Conservation (phyloP, 2,329 filamentous ascomycete species). For the Xylaria sp. region DNA sequence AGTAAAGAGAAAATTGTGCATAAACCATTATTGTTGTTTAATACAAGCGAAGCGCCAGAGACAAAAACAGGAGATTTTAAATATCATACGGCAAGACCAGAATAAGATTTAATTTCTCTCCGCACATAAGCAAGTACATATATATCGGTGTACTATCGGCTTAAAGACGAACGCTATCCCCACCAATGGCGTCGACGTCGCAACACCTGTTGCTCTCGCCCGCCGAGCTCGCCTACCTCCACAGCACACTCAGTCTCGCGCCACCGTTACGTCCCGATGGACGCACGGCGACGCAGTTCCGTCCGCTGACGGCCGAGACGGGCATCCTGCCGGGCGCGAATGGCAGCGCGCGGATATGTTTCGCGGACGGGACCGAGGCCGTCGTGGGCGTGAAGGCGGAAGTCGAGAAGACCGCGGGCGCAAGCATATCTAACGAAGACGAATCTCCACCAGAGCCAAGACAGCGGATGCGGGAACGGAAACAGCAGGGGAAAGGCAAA, state of each 20-base stretch:
- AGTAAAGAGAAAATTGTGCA: slow-evolving; percentile 7
- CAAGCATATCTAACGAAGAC: slow-evolving; percentile 17
- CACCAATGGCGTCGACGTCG: slow-evolving; percentile 62
- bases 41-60: background rate
- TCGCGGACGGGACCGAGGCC: slow-evolving; percentile 94
- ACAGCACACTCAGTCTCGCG: slow-evolving; percentile 81
- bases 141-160: background rate
- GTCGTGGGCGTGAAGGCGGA: slow-evolving; percentile 96
- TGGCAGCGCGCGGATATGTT: slow-evolving; percentile 91
- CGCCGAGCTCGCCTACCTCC: slow-evolving; percentile 94
- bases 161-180: slow-evolving; percentile 12
- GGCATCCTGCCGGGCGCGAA: slow-evolving; percentile 90
- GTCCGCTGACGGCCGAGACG: slow-evolving; percentile 88
- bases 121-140: background rate
- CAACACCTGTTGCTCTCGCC: slow-evolving; percentile 85
- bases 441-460: slow-evolving; percentile 22
- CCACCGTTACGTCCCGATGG: slow-evolving; percentile 93
- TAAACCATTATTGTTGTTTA: background rate
- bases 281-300: slow-evolving; percentile 85
- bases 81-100: too few species aligned
- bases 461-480: slow-evolving; percentile 43
- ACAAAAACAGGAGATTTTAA: background rate
- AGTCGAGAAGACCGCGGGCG: slow-evolving; percentile 68
- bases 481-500: slow-evolving; percentile 41
- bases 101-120: background rate